phyloP scores from a whole-genome alignment of 73 alveolate species.

The Symbiodinium pilosum region DNA sequence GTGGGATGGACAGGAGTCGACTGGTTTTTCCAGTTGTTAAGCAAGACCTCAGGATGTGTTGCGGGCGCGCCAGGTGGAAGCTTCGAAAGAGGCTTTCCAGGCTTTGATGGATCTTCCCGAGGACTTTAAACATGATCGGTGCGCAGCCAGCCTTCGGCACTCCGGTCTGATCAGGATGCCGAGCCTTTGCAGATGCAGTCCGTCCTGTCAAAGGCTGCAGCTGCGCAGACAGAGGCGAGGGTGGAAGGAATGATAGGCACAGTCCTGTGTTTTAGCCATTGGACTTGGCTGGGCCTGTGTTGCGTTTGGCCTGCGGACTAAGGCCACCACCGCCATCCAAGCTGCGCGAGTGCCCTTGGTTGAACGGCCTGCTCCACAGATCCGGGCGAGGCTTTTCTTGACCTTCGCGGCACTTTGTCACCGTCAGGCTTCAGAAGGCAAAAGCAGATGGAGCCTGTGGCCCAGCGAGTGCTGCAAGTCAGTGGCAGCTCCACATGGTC shows the following conservation, averaged over 20 bases:
- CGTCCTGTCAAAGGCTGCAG: constrained; percentile 61
- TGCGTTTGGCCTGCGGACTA: no score
- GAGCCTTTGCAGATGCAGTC: constrained; percentile 77
- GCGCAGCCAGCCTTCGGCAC: background rate
- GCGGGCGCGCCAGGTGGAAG: constrained; percentile 50
- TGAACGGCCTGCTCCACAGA: constrained; percentile 6
- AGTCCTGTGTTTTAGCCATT: no score
- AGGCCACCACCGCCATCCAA: constrained; percentile 90
- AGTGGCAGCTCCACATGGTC: background rate
- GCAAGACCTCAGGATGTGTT: no score
- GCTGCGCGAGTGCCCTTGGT: constrained; percentile 84
- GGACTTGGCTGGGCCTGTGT: no score
- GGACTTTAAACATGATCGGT: background rate
- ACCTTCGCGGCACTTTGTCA: no score
- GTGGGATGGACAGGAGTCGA: no score
- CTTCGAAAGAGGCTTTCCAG: constrained; percentile 90
- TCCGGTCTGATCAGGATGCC: no score
- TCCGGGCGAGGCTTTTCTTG: background rate
- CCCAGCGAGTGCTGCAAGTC: no score
- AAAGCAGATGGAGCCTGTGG: constrained; percentile 58
- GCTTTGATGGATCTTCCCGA: constrained; percentile 84
- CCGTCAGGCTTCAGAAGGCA: constrained; percentile 57
- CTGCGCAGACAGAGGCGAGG: constrained; percentile 80
- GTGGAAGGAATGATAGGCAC: no score
- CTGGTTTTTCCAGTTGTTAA: no score